Evolutionary conservation across 257 asterid species (phyloP), one percentile per base, ranked within the genome.

Genomic region (Salvia splendens): DNA sequence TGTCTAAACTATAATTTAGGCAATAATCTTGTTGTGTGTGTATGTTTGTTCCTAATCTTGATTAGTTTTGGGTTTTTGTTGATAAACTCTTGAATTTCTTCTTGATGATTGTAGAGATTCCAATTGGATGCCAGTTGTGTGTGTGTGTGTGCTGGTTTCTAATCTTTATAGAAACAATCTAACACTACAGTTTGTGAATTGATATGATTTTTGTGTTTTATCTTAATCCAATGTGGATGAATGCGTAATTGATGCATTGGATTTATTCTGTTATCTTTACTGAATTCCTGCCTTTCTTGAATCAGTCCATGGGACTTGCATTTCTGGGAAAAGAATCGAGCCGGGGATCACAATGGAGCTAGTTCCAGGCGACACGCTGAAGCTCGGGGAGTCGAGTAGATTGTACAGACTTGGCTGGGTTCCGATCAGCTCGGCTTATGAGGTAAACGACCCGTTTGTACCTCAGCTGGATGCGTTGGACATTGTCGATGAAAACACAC

Each of bases 241-340:
- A n/a, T n/a, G n/a, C n/a, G n/a, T 66, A 59, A 16, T 67, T 52
- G 41, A 30, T 58, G 28, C 17, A 45, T 73, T 16, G 3, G 36
- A n/a, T 33, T 12, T 51, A 49, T 45, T 53, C 9, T 5, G 16
- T 41, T 36, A 61, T 46, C 48, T 28, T 35, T 12, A 47, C 36
- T 79, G 74, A 69, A 38, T 49, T 65, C 5, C 43, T 35, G 70
- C 53, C 14, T 58, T 59, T 71, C 61, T 49, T 65, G 69, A 67
- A 48, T 56, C 85, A 92, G 98, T 84, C 10, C 98, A 92, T 63
- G 98, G 98, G 61, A 87, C 98, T 61, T 89, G 89, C 92, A 72
- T 92, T 65, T 89, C 83, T 8, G 98, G 95, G 11, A 82, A 79
- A 73, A 92, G 65, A 74, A 78, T 87, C 5, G 95, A 84, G 71